phyloP scores from a whole-genome alignment of 208 protist species.

The Leishmania mexicana region DNA sequence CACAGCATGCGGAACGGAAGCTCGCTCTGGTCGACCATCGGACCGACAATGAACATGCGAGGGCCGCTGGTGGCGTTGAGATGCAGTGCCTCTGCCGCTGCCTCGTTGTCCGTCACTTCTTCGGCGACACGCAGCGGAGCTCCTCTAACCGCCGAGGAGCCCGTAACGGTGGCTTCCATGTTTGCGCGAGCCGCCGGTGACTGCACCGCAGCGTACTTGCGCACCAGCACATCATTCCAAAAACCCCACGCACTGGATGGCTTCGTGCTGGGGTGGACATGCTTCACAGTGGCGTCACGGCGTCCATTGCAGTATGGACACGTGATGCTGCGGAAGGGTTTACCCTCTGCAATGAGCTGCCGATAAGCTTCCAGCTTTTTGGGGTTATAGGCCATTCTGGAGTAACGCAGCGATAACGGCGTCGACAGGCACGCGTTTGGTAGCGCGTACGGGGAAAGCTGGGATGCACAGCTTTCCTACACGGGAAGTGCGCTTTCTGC shows the following conservation, averaged over 20 bases:
- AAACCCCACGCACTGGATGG: slow-evolving; percentile 55
- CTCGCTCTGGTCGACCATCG: slow-evolving; percentile 94
- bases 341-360: slow-evolving; percentile 10
- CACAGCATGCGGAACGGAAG: slow-evolving; percentile 92
- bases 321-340: slow-evolving; percentile 40
- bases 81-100: not conserved
- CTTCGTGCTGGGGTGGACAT: slow-evolving; percentile 70
- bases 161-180: not conserved
- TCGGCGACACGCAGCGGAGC: not conserved
- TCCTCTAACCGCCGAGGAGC: not conserved
- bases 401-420: not conserved
- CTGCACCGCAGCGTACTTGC: slow-evolving; percentile 50
- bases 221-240: slow-evolving; percentile 59
- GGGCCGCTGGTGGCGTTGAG: not conserved
- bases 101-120: not conserved
- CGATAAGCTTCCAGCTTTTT: slow-evolving; percentile 30
- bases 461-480: not conserved
- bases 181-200: slow-evolving; percentile 25
- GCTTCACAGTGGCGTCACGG: slow-evolving; percentile 54
- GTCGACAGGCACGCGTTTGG: not conserved
- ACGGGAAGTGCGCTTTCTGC: not conserved
- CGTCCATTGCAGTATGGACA: slow-evolving; percentile 78
- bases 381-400: slow-evolving; percentile 44
- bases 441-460: not conserved
- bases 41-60: slow-evolving; percentile 78